Conservation (phyloP, 192 early-diverging fungal species). For the Spizellomyces sp. region DNA sequence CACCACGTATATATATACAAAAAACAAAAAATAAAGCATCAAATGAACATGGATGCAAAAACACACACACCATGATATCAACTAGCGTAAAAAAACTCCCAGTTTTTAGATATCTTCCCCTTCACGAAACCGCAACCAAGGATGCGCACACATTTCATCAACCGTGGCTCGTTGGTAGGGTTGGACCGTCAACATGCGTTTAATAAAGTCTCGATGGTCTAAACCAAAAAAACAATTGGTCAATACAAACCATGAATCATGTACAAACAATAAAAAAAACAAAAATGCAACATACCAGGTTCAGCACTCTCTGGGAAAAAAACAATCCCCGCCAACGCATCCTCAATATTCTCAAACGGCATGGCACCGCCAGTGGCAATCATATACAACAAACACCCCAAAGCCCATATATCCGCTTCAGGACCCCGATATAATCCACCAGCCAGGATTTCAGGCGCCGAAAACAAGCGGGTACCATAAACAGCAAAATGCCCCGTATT, state of each 20-base stretch:
- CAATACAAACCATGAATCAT: not conserved
- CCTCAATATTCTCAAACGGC: conserved; percentile 22
- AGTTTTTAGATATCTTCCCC: too few relatives aligned
- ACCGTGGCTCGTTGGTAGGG: conserved; percentile 53
- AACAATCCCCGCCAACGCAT: not conserved
- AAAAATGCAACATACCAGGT: conserved; percentile 11
- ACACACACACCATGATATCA: too few relatives aligned
- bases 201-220: conserved; percentile 59
- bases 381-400: conserved; percentile 49
- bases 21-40: too few relatives aligned
- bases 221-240: not conserved
- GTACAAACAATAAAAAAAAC: not conserved
- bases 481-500: conserved; percentile 7
- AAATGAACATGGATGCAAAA: too few relatives aligned
- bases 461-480: conserved; percentile 28
- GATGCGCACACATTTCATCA: conserved; percentile 25
- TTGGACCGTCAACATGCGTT: conserved; percentile 83
- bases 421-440: conserved; percentile 29
- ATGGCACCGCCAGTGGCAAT: conserved; percentile 43
- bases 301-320: not conserved
- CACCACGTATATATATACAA: too few relatives aligned
- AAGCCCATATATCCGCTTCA: conserved; percentile 39
- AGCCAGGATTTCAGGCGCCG: conserved; percentile 32
- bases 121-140: conserved; percentile 17
- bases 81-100: too few relatives aligned